Conservation (phyloP, 1,284 basidiomycete species). For the Cutaneotrichosporon dermatis region DNA sequence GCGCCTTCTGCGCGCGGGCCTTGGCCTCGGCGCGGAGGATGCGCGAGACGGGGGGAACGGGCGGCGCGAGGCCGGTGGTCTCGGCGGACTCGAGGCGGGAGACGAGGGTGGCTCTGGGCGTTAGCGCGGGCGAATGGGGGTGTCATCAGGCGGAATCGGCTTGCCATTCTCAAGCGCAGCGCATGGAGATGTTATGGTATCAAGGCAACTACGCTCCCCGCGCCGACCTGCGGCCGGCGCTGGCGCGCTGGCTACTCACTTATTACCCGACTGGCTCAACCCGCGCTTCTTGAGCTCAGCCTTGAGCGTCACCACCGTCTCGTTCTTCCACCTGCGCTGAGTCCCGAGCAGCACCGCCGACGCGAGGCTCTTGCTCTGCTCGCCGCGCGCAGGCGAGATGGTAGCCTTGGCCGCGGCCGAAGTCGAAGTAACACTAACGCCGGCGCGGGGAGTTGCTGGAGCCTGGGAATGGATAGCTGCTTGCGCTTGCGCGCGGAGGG, state of each 20-base stretch:
- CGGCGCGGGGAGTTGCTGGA: not conserved
- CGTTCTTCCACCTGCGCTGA: slow-evolving; percentile 57
- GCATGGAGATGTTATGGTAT: too few species aligned
- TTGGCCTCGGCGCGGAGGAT: slow-evolving; percentile 5
- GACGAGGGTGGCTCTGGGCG: slow-evolving; percentile 33
- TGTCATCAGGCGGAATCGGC: too few species aligned
- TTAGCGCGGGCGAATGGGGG: not conserved
- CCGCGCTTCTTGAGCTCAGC: slow-evolving; percentile 63
- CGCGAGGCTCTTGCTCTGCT: slow-evolving; percentile 51
- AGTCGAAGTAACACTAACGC: slow-evolving; percentile 16
- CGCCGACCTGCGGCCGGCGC: not conserved
- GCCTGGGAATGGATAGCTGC: too few species aligned
- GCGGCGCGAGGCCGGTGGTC: slow-evolving; percentile 32
- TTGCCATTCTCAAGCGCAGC: too few species aligned
- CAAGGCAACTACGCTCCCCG: not conserved
- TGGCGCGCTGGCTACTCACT: slow-evolving; percentile 26
- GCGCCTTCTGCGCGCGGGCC: slow-evolving; percentile 5
- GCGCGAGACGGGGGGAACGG: slow-evolving; percentile 28
- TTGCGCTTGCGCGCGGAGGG: slow-evolving; percentile 29
- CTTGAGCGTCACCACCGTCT: slow-evolving; percentile 60
- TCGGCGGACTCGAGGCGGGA: slow-evolving; percentile 37
- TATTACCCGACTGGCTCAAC: slow-evolving; percentile 58
- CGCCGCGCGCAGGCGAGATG: slow-evolving; percentile 6
- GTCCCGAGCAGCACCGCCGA: slow-evolving; percentile 64
- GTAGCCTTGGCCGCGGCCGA: slow-evolving; percentile 14